Conservation (phyloP, 2,329 filamentous ascomycete species). For the Pseudocercospora fijiensis region DNA sequence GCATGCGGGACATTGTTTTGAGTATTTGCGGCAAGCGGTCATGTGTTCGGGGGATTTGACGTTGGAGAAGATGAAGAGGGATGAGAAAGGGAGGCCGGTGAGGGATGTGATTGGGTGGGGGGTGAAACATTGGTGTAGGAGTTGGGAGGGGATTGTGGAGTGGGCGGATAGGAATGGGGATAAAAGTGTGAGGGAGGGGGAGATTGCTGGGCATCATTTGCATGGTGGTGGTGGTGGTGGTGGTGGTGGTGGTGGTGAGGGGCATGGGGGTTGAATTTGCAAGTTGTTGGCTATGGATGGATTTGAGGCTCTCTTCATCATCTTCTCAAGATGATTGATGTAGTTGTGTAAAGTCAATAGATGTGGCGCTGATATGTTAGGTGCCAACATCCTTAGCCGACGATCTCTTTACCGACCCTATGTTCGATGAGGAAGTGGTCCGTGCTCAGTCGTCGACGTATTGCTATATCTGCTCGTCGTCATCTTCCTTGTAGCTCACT, state of each 20-base stretch:
- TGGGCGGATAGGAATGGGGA: background rate
- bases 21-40: conserved; percentile 10
- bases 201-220: background rate
- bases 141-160: conserved; percentile 3
- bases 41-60: conserved; percentile 15
- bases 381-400: too few relatives aligned
- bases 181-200: conserved; percentile 2
- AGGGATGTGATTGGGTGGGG: conserved; percentile 13
- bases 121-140: conserved; percentile 9
- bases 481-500: conserved; percentile 26
- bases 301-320: too few relatives aligned
- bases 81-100: conserved; percentile 2
- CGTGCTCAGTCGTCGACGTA: background rate
- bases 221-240: background rate
- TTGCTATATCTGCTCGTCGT: conserved; percentile 4
- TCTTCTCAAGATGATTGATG: too few relatives aligned
- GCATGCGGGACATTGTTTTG: conserved; percentile 10
- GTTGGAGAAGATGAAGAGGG: conserved; percentile 4
- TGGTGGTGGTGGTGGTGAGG: background rate
- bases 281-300: too few relatives aligned
- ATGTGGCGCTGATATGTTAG: too few relatives aligned
- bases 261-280: background rate
- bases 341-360: too few relatives aligned
- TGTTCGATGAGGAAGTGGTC: background rate
- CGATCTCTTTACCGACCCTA: too few relatives aligned